These are phyloP conservation scores for Heracleum sosnowskyi DNA, from an alignment of 129 eudicot genomes.

Conservation along the genomic window DNA sequence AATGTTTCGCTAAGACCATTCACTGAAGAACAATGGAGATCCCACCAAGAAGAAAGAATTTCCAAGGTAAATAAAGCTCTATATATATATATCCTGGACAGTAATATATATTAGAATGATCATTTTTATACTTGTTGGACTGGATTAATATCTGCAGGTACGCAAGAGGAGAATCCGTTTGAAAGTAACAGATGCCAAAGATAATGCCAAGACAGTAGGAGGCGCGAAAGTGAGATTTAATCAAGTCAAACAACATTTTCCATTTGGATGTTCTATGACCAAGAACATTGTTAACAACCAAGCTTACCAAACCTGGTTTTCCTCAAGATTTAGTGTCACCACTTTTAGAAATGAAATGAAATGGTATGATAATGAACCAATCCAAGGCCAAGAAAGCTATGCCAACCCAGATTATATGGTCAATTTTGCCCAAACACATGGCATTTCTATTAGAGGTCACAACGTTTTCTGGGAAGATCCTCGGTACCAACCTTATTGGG, in stretches of 20 bases:
- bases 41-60: slow-evolving; percentile 1
- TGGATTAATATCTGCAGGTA: not conserved
- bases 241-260: not conserved
- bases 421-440: slow-evolving; percentile 27
- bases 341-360: slow-evolving; percentile 27
- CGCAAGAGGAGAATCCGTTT: not conserved
- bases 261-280: slow-evolving; percentile 9
- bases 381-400: slow-evolving; percentile 31
- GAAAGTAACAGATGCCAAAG: not conserved
- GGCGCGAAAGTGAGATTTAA: not conserved
- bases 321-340: slow-evolving; percentile 1
- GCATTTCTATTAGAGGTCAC: slow-evolving; percentile 56
- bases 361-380: slow-evolving; percentile 31
- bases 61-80: not conserved
- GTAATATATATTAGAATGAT: not conserved
- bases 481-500: slow-evolving; percentile 41
- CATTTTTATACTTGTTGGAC: not conserved
- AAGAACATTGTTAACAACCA: slow-evolving; percentile 4
- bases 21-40: slow-evolving; percentile 12
- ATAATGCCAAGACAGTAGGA: not conserved
- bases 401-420: slow-evolving; percentile 36
- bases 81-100: not conserved
- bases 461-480: slow-evolving; percentile 71
- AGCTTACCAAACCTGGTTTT: slow-evolving; percentile 1
- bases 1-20: slow-evolving; percentile 1